Conservation (phyloP, 352 stramenopile species). For the Phytophthora capsici region DNA sequence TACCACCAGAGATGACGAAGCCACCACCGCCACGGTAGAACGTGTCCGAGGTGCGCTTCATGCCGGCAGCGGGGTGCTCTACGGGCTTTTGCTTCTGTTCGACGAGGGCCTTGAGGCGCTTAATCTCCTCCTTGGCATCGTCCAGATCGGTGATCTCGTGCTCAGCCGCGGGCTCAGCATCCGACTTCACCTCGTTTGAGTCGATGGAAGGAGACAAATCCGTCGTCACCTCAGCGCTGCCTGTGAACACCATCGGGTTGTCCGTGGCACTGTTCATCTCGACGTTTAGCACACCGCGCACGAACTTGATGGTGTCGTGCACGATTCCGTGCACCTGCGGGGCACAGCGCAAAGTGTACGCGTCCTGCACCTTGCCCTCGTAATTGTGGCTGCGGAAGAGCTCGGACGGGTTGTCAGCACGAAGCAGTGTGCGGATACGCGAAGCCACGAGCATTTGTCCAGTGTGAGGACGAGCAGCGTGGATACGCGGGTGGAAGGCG, state of each 20-base stretch:
- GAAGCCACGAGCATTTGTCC: constrained; percentile 83
- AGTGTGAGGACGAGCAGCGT: constrained; percentile 82
- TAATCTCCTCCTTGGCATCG: constrained; percentile 83
- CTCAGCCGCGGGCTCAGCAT: constrained; percentile 18
- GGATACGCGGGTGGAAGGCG: constrained; percentile 89
- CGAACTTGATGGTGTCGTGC: constrained; percentile 90
- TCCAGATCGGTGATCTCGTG: constrained; percentile 65
- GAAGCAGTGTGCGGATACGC: constrained; percentile 82
- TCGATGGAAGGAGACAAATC: constrained; percentile 51
- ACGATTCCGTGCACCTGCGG: constrained; percentile 91
- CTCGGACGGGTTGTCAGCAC: constrained; percentile 79
- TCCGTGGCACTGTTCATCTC: constrained; percentile 92
- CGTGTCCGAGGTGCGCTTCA: constrained; percentile 86
- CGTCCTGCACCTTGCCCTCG: constrained; percentile 89
- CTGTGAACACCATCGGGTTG: constrained; percentile 91
- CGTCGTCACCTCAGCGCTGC: constrained; percentile 70
- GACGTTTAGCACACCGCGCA: constrained; percentile 84
- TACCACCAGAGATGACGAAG: constrained; percentile 91
- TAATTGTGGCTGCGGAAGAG: constrained; percentile 91
- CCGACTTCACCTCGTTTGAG: constrained; percentile 19
- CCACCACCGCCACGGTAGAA: constrained; percentile 80
- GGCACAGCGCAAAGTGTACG: constrained; percentile 89
- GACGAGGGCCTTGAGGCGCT: constrained; percentile 65
- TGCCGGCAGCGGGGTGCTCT: constrained; percentile 51
- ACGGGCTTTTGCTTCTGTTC: constrained; percentile 49